Percentiles rank a stretch among this genome's conserved stretches.
These are phyloP conservation scores for Dittrichia graveolens DNA, from an alignment of 129 eudicot genomes.

Conservation along the genomic window DNA sequence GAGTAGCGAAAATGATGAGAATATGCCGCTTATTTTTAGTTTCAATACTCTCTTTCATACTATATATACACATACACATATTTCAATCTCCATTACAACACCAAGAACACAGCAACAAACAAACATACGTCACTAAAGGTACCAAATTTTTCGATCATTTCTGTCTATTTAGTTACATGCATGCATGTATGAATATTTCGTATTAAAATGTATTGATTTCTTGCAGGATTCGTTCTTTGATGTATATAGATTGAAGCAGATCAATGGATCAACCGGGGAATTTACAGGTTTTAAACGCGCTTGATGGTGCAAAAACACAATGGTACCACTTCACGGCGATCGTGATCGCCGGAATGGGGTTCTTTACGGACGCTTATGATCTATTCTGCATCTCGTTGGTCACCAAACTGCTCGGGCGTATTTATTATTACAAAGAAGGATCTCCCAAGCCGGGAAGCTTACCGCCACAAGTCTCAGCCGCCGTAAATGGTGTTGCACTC, in stretches of 20 bases:
- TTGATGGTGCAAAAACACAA: slow-evolving; percentile 64
- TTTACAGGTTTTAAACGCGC: slow-evolving; percentile 51
- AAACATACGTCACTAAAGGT: slow-evolving; percentile 8
- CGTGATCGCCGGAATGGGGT: slow-evolving; percentile 66
- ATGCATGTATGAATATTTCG: neutral
- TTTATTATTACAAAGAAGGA: slow-evolving; percentile 47
- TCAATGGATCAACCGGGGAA: slow-evolving; percentile 27
- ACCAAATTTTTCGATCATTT: neutral
- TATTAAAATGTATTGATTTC: slow-evolving; percentile 1
- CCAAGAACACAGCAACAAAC: slow-evolving; percentile 18
- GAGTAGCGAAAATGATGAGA: slow-evolving; percentile 44
- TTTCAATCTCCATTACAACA: slow-evolving; percentile 11
- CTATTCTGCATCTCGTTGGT: slow-evolving; percentile 62
- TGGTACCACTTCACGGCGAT: slow-evolving; percentile 75
- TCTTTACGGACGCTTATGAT: slow-evolving; percentile 65
- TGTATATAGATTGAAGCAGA: neutral
- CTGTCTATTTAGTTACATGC: neutral
- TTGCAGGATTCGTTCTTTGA: neutral
- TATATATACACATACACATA: slow-evolving; percentile 20
- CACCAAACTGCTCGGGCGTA: slow-evolving; percentile 57
- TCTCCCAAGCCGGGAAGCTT: slow-evolving; percentile 51
- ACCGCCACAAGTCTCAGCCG: slow-evolving; percentile 55
- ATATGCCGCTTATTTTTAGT: slow-evolving; percentile 46
- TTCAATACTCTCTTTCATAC: slow-evolving; percentile 34
- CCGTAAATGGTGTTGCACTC: slow-evolving; percentile 62